Evolutionary conservation across 805 yeast genomes (phyloP), one percentile per base, ranked within the genome.

Genomic region (Candida orba): DNA sequence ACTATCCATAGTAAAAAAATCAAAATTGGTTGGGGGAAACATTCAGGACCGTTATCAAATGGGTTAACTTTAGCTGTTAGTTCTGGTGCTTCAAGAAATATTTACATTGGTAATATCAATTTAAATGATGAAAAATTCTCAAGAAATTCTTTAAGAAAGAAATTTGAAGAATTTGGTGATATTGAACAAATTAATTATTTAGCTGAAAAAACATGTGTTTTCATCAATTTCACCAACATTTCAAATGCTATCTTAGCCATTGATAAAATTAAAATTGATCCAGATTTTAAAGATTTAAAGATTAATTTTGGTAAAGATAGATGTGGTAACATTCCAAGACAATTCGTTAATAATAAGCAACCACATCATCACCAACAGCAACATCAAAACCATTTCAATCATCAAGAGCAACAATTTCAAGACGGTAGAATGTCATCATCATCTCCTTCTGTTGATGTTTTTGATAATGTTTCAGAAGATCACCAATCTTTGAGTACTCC

Each of bases 11-110:
- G 82, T 60, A 75, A 95, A 56, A 76, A 90, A 56, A 83, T 91
- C 52, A 87, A 86, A 62, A 89, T 91, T 44, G 96, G 97, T 18
- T 91, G 99, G 98, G 99, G 98, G 38, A 90, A 88, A 64, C 96
- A 91, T 60, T 81, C 95, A 6, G 98, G 98, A 10, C 89, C 95
- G 1, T 71, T 91, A 50, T 81, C 95, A 10, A 84, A 86, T 52
- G 89, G 95, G 3, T 73, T 91, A 45, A 84, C 90, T 8, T 68
- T 85, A 45, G 97, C 97, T 0, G 96, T 90, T 23, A 81, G 93
- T 20, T 84, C 86, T 50, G 98, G 98, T 34, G 98, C 97, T 0
- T 80, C 93, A 18, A 78, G 99, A 64, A 91, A 93, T 58, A 86
- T 91, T 37, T 91, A 93, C 63, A 75, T 91, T 52, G 98, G 97